Evolutionary conservation across 1,139 yeast genomes (phyloP), one percentile per base, ranked within the genome.

Genomic region (Saccharomycopsis hybrid): DNA sequence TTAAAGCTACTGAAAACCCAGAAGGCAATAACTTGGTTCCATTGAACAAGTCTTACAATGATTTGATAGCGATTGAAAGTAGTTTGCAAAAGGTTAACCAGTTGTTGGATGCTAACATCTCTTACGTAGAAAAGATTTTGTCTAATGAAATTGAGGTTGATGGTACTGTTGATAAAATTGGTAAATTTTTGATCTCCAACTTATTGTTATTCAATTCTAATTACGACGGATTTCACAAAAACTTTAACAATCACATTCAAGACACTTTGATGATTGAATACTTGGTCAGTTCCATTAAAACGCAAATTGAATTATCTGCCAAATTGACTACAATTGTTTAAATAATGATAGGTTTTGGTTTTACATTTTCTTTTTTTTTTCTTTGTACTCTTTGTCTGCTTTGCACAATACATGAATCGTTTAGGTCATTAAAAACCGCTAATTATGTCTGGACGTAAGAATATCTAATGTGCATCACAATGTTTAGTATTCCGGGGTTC

Each of bases 201-300:
- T 74, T 88, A 64, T 38, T 51, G n/a, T 44, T 51, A 32, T 49
- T 48, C 45, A 62, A 59, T 48, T 70, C 78, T 53, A 78, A 84
- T 59, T 63, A 78, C 54, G 80, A 76, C 33, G 75, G 72, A 45
- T 74, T 85, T 59, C 80, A 77, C 61, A 70, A 72, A 58, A 75
- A 81, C 57, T 82, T 87, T 74, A 79, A 78, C 61, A 76, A 78
- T 50, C 90, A 86, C 65, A 73, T 83, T 63, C 90, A 86, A 67
- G 96, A 88, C 62, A 82, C 88, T 43, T 76, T 85, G 56, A 81
- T 87, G 82, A 78, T 88, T 58, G 94, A 86, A 62, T 85, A 82
- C 64, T 75, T 88, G 68, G 85, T 95, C 54, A 82, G 84, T 62
- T 87, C 94, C 49, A 82, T 88, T 60, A 85, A 85, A 70, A 86